phyloP scores from a whole-genome alignment of 192 early-diverging fungal species.

The Backusella macrospora region DNA sequence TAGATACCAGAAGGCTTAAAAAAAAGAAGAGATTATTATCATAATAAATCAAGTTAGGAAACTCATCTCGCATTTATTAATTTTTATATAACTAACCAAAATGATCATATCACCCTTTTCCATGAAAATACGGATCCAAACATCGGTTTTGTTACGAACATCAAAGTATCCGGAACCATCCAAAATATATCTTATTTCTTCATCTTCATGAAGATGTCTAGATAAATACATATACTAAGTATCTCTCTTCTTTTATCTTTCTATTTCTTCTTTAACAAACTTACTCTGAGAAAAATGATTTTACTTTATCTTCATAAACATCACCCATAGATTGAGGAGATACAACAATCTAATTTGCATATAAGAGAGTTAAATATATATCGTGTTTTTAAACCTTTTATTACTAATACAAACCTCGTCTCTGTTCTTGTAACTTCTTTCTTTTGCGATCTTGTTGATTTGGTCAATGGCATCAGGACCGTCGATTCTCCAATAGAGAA shows the following conservation, averaged over 20 bases:
- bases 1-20: constrained; percentile 86
- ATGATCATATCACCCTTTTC: constrained; percentile 81
- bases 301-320: constrained; percentile 90
- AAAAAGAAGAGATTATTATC: neutral
- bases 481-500: constrained; percentile 71
- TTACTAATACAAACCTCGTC: constrained; percentile 56
- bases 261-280: constrained; percentile 11
- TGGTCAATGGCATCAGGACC: constrained; percentile 56
- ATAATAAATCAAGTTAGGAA: neutral
- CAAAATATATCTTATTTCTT: constrained; percentile 93
- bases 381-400: neutral
- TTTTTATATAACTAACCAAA: constrained; percentile 51
- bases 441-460: constrained; percentile 69
- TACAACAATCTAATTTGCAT: constrained; percentile 71
- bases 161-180: constrained; percentile 96
- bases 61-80: neutral
- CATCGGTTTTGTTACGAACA: constrained; percentile 60
- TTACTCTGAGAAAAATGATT: constrained; percentile 88
- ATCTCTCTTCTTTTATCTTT: neutral
- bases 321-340: constrained; percentile 78
- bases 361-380: neutral
- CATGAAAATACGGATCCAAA: constrained; percentile 88
- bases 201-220: constrained; percentile 93
- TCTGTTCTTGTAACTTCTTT: constrained; percentile 89
- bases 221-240: neutral